Base-by-base conservation (phyloP, 2,329 filamentous ascomycete species). In the Hymenoscyphus infarciens region DNA sequence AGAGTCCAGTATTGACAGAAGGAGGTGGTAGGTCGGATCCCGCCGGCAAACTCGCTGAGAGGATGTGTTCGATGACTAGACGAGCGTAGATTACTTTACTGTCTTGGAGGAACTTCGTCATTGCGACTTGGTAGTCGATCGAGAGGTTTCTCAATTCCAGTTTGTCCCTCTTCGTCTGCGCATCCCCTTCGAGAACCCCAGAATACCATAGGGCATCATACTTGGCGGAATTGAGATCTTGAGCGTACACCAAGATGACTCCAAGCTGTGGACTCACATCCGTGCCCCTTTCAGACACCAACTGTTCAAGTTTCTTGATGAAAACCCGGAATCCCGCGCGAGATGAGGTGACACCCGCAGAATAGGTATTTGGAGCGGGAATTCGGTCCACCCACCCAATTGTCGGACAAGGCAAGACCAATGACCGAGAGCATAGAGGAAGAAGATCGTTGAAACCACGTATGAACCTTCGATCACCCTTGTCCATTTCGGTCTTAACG, bases 401-500 rank as follows among this genome's bases (percentile, higher is more conserved):
- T 8, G 27, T 54, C 19, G 64, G 49, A 45, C 19, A 13, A 25
- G 19, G 45, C n/a, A 52, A 13, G 22, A 52, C 19, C 19, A 52
- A 13, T 25, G 22, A 52, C 10, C 45, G 19, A 10, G 63, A 61
- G 22, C 57, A 63, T 8, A 66, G 25, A 7, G 65, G 63, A n/a
- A 66, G 38, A 2, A 65, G 19, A 54, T 66, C 65, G 27, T 64
- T 65, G 22, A 66, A 38, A 5, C 65, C 65, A 5, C 60, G 63
- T 13, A 66, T 62, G 29, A 63, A 65, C 4, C 45, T 25, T 22
- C 63, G 35, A 11, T 49, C 60, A 1, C 52, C 61, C 13, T 22
- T 39, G 5, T 54, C 27, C 59, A 62, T 64, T 25, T 13, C 11
- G n/a, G 49, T 53, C 19, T 13, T 54, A 4, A 60, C 29, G n/a